A percentile compares a stretch with the other conserved stretches of the same genome.
phyloP scores from a whole-genome alignment of 2,329 filamentous ascomycete species.

The Fusarium pseudocircinatum region DNA sequence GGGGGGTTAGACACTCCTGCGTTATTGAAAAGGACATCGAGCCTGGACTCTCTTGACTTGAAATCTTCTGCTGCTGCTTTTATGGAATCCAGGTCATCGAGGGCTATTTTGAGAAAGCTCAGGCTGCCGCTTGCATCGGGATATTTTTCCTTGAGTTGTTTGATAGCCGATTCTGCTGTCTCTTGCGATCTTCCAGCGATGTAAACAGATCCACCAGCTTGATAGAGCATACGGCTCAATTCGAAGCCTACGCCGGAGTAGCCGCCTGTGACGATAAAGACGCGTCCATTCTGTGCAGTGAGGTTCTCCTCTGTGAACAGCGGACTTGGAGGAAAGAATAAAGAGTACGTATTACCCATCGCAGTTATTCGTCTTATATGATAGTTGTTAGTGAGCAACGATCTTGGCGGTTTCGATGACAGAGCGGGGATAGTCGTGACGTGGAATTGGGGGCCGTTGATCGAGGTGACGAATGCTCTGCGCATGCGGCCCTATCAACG shows the following conservation, averaged over 20 bases:
- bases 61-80: constrained; percentile 15
- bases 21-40: constrained; percentile 33
- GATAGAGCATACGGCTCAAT: constrained; percentile 17
- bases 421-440: neutral
- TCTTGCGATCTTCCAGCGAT: constrained; percentile 27
- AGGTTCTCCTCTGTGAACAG: constrained; percentile 7
- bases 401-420: neutral
- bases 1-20: constrained; percentile 27
- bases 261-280: constrained; percentile 31
- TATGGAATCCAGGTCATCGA: constrained; percentile 22
- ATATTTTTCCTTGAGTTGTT: neutral
- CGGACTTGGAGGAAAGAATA: constrained; percentile 11
- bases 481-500: neutral
- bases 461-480: neutral
- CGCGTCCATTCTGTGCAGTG: neutral
- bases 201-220: constrained; percentile 19
- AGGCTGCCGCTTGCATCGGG: neutral
- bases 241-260: constrained; percentile 32
- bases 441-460: neutral
- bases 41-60: neutral
- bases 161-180: constrained; percentile 5
- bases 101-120: constrained; percentile 4
- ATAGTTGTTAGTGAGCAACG: neutral
- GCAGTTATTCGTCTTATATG: neutral
- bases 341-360: constrained; percentile 17